Evolutionary conservation across 139 green algal genomes (phyloP).

Genomic region (Tetradesmus lagerheimii): DNA sequence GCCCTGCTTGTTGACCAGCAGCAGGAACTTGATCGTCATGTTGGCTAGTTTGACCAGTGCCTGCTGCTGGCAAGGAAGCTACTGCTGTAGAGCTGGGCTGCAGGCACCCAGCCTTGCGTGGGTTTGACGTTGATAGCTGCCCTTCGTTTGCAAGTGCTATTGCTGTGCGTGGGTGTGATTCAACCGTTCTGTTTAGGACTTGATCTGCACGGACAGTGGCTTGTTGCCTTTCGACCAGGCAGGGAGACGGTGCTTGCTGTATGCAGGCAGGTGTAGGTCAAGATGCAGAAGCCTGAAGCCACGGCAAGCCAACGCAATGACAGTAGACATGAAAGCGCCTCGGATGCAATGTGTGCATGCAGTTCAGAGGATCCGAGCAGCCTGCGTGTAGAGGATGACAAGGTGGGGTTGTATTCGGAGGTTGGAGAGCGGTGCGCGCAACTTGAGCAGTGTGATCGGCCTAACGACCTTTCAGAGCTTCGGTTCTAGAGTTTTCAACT

Average conservation of each 20-base stretch:
- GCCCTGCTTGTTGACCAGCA: constrained; percentile 99
- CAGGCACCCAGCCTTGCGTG: neutral
- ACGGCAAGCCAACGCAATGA: no score
- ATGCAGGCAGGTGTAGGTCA: neutral
- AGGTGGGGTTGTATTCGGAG: neutral
- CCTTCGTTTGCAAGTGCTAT: neutral
- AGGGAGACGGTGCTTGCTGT: neutral
- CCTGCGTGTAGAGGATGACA: neutral
- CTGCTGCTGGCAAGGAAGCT: neutral
- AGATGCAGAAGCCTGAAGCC: neutral
- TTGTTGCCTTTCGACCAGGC: neutral
- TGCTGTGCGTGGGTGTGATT: no score
- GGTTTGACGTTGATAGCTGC: neutral
- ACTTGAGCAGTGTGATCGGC: neutral
- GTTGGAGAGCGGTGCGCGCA: neutral
- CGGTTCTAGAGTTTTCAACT: neutral
- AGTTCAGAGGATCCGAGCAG: neutral
- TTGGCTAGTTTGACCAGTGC: neutral
- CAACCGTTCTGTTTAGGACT: neutral
- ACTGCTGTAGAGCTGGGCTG: neutral
- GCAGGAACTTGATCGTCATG: constrained; percentile 92
- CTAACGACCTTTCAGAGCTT: neutral
- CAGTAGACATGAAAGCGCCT: neutral
- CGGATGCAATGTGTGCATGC: neutral
- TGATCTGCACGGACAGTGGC: neutral